phyloP scores from a whole-genome alignment of 148 eudicot species.

The Polygonum aviculare region DNA sequence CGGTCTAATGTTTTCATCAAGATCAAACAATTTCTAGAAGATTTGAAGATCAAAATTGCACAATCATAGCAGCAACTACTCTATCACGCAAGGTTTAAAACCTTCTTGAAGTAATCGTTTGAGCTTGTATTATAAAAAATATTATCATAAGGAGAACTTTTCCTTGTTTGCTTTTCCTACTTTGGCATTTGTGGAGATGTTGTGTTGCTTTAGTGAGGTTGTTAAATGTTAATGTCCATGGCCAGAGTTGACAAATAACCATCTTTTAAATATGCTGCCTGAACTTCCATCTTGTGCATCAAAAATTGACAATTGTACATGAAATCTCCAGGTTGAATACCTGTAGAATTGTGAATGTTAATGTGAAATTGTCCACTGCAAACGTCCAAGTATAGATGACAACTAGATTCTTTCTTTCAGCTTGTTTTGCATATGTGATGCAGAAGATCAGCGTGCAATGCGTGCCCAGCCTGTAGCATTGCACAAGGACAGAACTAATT shows the following conservation, averaged over 20 bases:
- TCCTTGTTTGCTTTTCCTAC: too few relatives aligned
- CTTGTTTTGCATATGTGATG: constrained; percentile 26
- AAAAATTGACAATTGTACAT: not conserved
- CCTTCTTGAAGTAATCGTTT: too few relatives aligned
- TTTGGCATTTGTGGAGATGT: too few relatives aligned
- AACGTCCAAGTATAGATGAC: not conserved
- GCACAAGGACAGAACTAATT: not conserved
- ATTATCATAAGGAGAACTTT: too few relatives aligned
- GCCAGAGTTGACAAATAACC: too few relatives aligned
- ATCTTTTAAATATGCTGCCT: too few relatives aligned
- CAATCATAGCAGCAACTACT: not conserved
- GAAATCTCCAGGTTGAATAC: not conserved
- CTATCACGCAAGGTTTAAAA: too few relatives aligned
- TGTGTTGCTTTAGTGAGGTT: too few relatives aligned
- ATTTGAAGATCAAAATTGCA: not conserved
- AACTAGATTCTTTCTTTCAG: not conserved
- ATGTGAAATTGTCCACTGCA: not conserved
- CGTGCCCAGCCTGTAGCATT: constrained; percentile 71
- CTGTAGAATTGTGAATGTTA: not conserved
- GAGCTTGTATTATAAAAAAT: too few relatives aligned
- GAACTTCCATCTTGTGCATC: not conserved
- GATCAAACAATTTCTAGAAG: not conserved
- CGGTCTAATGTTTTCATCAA: not conserved
- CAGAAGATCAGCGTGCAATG: constrained; percentile 66
- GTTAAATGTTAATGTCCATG: too few relatives aligned